Base-by-base conservation (phyloP, 2,329 filamentous ascomycete genomes). In the Lecanosticta acicola region DNA sequence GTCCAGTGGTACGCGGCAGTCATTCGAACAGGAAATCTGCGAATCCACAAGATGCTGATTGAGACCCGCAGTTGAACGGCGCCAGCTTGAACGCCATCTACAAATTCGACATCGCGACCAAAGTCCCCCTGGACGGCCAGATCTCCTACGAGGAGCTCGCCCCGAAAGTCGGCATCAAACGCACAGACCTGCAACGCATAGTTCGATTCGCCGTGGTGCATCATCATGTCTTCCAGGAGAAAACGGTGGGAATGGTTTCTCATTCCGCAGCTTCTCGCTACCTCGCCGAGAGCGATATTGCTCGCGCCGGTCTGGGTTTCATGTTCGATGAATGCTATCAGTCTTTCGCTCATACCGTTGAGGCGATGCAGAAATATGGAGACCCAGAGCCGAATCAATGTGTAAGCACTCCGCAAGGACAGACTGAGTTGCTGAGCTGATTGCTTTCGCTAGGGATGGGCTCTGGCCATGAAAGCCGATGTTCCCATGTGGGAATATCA, bases 321-420 rank as follows among this genome's bases (percentile, higher is more conserved):
- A 16, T 41, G 4, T 41, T 32, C 26, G 39, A 41, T 13, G 39
- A 32, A 18, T 16, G 39, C 39, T 41, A 32, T 18, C 39, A 32
- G 29, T 32, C 39, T 13, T 41, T 32, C 29, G 20, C 24, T 16
- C 20, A 32, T 13, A 32, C 24, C 3, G 13, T 41, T 2, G 39
- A 41, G n/a, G 20, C 39, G 5, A 10, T 32, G 5, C 16, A 41
- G 26, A 32, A 11, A 3, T 17, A 3, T 19, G 35, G 35, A 19
- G 16, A 37, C 17, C 35, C 16, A 11, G 9, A 37, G 35, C 35
- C 35, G 19, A n/a, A 19, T 19, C 5, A 37, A 11, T 18, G 16
- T 4, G 16, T 37, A 14, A 35, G 33, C 33, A 35, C 8, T 7
- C 7, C 16, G n/a, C 14, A 37, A n/a, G n/a, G n/a, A n/a, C n/a